These are phyloP conservation scores for Penstemon davidsonii DNA, from an alignment of 257 asterid species.

Conservation along the genomic window DNA sequence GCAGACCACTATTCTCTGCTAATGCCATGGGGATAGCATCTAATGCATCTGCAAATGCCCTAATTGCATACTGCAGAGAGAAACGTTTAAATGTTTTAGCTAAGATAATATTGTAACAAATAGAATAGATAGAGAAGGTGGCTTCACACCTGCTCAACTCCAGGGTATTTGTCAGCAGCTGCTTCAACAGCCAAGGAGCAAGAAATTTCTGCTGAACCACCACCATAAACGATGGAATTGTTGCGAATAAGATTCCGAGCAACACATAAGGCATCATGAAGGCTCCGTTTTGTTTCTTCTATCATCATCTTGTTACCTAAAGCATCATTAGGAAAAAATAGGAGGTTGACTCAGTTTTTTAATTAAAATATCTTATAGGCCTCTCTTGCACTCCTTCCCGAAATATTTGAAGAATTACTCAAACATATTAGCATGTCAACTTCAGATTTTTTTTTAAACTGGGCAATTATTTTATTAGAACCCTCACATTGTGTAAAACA, in stretches of 20 bases:
- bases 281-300: constrained; percentile 96
- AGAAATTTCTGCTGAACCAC: constrained; percentile 95
- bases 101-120: background rate
- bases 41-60: constrained; percentile 96
- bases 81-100: constrained; percentile 16
- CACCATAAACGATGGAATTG: constrained; percentile 95
- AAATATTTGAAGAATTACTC: too few relatives aligned
- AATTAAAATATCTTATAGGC: background rate
- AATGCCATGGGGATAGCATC: constrained; percentile 98
- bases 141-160: constrained; percentile 83
- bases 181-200: constrained; percentile 96
- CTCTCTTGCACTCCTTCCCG: too few relatives aligned
- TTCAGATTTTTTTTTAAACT: too few relatives aligned
- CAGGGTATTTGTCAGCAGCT: constrained; percentile 94
- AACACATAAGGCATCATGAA: constrained; percentile 93
- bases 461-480: too few relatives aligned
- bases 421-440: too few relatives aligned
- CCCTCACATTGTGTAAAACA: too few relatives aligned
- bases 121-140: background rate
- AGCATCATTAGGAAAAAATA: constrained; percentile 11
- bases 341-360: background rate
- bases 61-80: constrained; percentile 74
- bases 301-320: constrained; percentile 98
- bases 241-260: constrained; percentile 93
- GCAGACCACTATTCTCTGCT: constrained; percentile 94